A percentile compares a stretch with the other conserved stretches of the same genome.
phyloP scores from a whole-genome alignment of 345 rosid genomes.

The Gossypium arboreum region DNA sequence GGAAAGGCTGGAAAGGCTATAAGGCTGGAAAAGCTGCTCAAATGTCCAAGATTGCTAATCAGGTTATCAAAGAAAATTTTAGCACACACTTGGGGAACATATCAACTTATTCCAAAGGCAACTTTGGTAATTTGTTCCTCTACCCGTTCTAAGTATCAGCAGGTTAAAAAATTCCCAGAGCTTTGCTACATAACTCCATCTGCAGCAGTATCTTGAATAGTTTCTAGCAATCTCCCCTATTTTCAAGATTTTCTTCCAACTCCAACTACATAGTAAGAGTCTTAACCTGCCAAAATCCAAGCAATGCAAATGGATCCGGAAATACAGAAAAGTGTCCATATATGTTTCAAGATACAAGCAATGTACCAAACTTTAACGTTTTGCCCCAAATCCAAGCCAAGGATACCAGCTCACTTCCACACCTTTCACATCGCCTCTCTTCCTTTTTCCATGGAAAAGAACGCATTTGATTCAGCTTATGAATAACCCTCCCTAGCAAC shows the following conservation, averaged over 20 bases:
- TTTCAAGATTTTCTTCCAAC: constrained; percentile 2
- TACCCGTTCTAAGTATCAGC: background rate
- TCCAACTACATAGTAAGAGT: background rate
- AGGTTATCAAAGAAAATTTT: background rate
- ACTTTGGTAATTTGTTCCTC: background rate
- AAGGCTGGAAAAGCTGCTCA: background rate
- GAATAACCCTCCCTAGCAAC: background rate
- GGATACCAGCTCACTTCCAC: background rate
- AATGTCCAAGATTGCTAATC: background rate
- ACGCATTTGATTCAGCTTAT: background rate
- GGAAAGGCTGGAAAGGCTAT: background rate
- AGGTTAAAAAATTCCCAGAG: background rate
- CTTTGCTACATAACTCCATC: background rate
- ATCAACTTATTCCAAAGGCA: background rate
- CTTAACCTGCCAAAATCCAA: background rate
- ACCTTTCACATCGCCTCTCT: background rate
- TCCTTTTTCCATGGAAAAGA: background rate
- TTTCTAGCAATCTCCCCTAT: background rate
- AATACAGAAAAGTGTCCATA: background rate
- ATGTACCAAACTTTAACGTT: background rate
- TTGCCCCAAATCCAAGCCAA: background rate
- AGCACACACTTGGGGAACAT: background rate
- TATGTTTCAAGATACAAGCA: background rate
- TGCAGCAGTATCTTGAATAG: background rate
- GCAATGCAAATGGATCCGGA: constrained; percentile 1